These are phyloP conservation scores for Magnaporthiopsis poae DNA, from an alignment of 2,329 filamentous ascomycete species.

Conservation along the genomic window DNA sequence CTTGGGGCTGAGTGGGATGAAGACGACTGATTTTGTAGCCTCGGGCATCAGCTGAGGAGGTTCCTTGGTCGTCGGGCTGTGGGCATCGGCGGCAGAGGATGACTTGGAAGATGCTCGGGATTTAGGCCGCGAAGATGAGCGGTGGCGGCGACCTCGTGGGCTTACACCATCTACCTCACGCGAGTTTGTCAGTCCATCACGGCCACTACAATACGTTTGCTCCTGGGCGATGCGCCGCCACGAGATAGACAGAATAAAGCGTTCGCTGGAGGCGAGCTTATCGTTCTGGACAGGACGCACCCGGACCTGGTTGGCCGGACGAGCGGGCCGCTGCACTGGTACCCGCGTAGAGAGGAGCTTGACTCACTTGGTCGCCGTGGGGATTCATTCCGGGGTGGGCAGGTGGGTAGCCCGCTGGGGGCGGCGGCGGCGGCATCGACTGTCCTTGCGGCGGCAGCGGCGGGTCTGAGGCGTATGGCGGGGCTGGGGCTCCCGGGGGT, in stretches of 20 bases:
- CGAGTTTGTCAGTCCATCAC: not conserved
- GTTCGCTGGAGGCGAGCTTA: not conserved
- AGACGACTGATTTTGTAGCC: constrained; percentile 32
- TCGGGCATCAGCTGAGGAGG: not conserved
- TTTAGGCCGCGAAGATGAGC: constrained; percentile 4
- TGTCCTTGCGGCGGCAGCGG: not conserved
- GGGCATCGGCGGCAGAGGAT: not conserved
- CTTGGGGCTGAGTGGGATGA: constrained; percentile 40
- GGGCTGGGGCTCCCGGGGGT: too few relatives aligned
- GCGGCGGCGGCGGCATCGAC: not conserved
- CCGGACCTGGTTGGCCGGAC: constrained; percentile 4
- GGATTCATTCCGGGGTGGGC: not conserved
- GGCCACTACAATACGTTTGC: too few relatives aligned
- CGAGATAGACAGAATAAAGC: not conserved
- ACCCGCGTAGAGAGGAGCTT: constrained; percentile 8
- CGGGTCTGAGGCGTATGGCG: not conserved
- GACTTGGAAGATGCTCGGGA: not conserved
- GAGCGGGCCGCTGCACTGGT: not conserved
- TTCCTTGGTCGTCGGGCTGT: not conserved
- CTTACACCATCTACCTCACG: constrained; percentile 12
- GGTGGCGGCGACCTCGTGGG: not conserved
- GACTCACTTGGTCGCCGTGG: constrained; percentile 16
- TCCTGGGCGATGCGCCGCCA: not conserved
- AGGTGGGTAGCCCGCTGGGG: not conserved
- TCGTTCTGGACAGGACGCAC: constrained; percentile 12